Evolutionary conservation across 2,329 filamentous ascomycete genomes (phyloP).

Genomic region (Colletotrichum sp.): DNA sequence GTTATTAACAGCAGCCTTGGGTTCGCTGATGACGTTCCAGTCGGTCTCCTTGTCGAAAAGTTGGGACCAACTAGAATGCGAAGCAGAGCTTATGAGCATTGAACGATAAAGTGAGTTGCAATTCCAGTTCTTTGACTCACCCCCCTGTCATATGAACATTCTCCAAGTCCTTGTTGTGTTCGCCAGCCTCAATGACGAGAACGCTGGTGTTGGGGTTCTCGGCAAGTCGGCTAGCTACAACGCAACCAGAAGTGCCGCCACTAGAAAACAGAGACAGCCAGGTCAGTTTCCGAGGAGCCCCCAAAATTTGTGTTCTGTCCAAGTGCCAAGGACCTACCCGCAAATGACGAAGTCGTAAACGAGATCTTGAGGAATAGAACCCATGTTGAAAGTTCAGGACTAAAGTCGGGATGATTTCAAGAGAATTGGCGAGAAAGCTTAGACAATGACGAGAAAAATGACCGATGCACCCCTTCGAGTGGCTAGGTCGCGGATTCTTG

Average conservation of each 20-base stretch:
- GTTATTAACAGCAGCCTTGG: slow-evolving; percentile 40
- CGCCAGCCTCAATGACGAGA: slow-evolving; percentile 41
- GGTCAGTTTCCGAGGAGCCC: not conserved
- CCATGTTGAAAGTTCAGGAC: not conserved
- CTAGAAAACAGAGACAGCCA: not conserved
- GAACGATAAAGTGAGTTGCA: too few species aligned
- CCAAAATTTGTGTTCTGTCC: not conserved
- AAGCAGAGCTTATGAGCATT: not conserved
- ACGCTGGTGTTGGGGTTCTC: slow-evolving; percentile 33
- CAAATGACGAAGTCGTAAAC: slow-evolving; percentile 16
- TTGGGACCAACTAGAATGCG: not conserved
- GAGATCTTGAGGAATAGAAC: not conserved
- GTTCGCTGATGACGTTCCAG: slow-evolving; percentile 53
- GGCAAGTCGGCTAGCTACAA: slow-evolving; percentile 40
- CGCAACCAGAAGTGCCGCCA: slow-evolving; percentile 41
- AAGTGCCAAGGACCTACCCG: not conserved
- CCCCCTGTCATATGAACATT: slow-evolving; percentile 57
- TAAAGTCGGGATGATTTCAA: not conserved
- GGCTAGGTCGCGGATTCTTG: not conserved
- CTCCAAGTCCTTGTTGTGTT: slow-evolving; percentile 47
- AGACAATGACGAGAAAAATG: not conserved
- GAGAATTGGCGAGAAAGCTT: not conserved
- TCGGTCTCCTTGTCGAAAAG: slow-evolving; percentile 47
- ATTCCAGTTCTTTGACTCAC: slow-evolving; percentile 44
- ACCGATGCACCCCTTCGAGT: not conserved